Percentiles rank a stretch among this genome's conserved stretches.
Evolutionary conservation across 2,329 filamentous ascomycete species (phyloP).

Genomic region (Talaromyces piceae): DNA sequence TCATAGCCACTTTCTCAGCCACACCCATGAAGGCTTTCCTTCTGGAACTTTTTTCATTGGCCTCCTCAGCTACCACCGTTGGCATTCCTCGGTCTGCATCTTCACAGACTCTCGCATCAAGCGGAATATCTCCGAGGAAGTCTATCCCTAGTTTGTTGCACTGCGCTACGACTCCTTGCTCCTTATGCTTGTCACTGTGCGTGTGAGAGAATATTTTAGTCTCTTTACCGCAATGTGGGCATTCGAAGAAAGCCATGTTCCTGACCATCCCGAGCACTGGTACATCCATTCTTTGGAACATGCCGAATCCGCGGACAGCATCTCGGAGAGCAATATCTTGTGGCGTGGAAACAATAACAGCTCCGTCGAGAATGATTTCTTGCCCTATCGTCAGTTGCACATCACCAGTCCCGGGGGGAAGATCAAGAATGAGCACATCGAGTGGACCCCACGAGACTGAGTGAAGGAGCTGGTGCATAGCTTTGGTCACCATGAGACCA

Average conservation of each 20-base stretch:
- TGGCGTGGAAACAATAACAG: conserved; percentile 81
- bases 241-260: conserved; percentile 83
- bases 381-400: conserved; percentile 96
- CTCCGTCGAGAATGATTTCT: conserved; percentile 79
- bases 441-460: conserved; percentile 90
- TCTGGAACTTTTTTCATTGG: conserved; percentile 52
- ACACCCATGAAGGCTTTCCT: conserved; percentile 66
- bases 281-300: conserved; percentile 81
- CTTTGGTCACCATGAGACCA: conserved; percentile 96
- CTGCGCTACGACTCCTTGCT: conserved; percentile 57
- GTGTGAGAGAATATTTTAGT: conserved; percentile 63
- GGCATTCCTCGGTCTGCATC: conserved; percentile 83
- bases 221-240: conserved; percentile 66
- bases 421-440: conserved; percentile 80
- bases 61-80: conserved; percentile 79
- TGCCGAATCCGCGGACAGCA: conserved; percentile 81
- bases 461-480: conserved; percentile 87
- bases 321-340: conserved; percentile 90
- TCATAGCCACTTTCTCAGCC: conserved; percentile 47
- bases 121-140: conserved; percentile 81
- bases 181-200: conserved; percentile 28
- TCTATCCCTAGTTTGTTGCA: conserved; percentile 66
- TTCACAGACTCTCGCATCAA: conserved; percentile 78
- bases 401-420: conserved; percentile 92
- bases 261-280: conserved; percentile 77